Conservation (phyloP, 2,329 filamentous ascomycete species). For the Claviceps sorghi region DNA sequence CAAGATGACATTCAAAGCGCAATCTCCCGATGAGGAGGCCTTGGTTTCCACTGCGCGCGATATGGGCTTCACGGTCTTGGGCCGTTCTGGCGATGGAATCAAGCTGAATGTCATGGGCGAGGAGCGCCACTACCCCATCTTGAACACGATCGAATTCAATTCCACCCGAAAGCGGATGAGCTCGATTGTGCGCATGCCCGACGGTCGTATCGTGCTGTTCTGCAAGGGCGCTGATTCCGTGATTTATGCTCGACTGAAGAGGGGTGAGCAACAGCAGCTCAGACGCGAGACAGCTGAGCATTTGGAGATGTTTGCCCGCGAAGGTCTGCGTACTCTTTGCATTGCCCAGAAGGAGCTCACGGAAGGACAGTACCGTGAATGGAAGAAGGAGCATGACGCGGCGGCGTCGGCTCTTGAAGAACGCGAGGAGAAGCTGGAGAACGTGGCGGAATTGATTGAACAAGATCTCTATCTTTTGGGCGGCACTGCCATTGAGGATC, state of each 20-base stretch:
- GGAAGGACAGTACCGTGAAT: conserved; percentile 70
- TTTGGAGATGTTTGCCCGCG: conserved; percentile 89
- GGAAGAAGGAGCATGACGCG: conserved; percentile 76
- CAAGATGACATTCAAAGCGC: conserved; percentile 86
- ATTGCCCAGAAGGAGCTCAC: conserved; percentile 70
- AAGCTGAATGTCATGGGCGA: conserved; percentile 76
- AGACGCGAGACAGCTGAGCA: conserved; percentile 78
- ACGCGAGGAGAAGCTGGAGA: conserved; percentile 85
- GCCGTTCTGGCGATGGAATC: conserved; percentile 64
- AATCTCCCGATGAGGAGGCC: conserved; percentile 92
- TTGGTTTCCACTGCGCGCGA: conserved; percentile 89
- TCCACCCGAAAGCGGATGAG: conserved; percentile 96
- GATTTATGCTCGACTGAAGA: conserved; percentile 81
- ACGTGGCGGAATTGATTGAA: conserved; percentile 79
- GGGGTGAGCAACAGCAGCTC: conserved; percentile 73
- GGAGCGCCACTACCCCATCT: conserved; percentile 69
- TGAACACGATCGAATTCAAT: conserved; percentile 96
- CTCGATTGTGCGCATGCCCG: conserved; percentile 86
- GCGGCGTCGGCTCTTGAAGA: conserved; percentile 73
- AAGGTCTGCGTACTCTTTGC: conserved; percentile 87
- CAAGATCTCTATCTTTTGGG: conserved; percentile 76
- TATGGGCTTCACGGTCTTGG: conserved; percentile 85
- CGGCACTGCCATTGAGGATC: conserved; percentile 93
- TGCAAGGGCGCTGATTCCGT: conserved; percentile 97
- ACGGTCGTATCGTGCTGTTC: conserved; percentile 76